These are phyloP conservation scores for Chaetomium globosum DNA, from an alignment of 2,329 filamentous ascomycete species.

Conservation along the genomic window DNA sequence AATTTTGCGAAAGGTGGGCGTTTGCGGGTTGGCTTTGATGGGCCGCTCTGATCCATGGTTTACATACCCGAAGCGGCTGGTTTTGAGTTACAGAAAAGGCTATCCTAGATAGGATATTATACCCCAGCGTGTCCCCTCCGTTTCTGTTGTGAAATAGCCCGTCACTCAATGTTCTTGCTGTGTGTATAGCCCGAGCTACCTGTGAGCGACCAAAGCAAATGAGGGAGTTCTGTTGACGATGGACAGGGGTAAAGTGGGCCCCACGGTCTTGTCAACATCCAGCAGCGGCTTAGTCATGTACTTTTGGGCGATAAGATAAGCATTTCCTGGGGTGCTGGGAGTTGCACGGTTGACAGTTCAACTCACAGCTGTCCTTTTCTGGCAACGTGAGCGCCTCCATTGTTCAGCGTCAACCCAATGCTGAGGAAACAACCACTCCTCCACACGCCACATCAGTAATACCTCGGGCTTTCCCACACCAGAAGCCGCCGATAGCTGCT, in stretches of 20 bases:
- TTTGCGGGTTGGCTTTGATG: background rate
- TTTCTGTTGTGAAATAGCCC: background rate
- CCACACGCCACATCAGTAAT: background rate
- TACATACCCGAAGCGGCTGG: background rate
- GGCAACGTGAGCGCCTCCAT: background rate
- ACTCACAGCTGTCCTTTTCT: constrained; percentile 27
- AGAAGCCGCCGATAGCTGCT: background rate
- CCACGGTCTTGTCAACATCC: background rate
- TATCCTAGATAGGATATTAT: background rate
- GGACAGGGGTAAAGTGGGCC: constrained; percentile 3
- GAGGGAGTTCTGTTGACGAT: background rate
- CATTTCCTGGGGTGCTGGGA: background rate
- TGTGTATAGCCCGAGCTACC: too few relatives aligned
- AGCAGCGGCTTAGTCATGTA: background rate
- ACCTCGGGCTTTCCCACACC: background rate
- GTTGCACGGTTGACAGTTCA: background rate
- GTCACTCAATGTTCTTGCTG: too few relatives aligned
- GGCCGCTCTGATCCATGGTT: background rate
- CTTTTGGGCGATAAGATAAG: constrained; percentile 26
- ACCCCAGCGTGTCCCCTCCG: background rate
- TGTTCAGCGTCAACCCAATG: background rate
- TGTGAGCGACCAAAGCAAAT: too few relatives aligned
- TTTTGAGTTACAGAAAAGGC: background rate
- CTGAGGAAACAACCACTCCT: background rate
- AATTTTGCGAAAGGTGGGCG: background rate